Evolutionary conservation across 495 filamentous ascomycete genomes (phyloP).

Genomic region (Trypethelium eluteriae): DNA sequence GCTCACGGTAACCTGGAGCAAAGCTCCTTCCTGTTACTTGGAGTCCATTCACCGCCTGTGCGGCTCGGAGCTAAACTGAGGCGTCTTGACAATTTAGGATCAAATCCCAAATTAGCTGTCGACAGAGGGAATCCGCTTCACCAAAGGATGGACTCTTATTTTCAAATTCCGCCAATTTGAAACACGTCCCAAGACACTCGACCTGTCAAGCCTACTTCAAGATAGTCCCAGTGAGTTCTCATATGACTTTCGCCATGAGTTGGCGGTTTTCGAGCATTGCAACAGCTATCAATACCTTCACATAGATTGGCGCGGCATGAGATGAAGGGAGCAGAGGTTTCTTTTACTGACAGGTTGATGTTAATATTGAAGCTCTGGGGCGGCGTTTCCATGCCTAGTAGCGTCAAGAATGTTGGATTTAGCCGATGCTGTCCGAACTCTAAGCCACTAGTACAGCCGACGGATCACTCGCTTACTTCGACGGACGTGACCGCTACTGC

Average conservation of each 20-base stretch:
- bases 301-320: not conserved
- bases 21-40: not conserved
- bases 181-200: not conserved
- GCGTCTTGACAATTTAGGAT: not conserved
- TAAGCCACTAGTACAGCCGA: not conserved
- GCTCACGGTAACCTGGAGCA: not conserved
- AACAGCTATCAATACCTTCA: not conserved
- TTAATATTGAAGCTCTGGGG: not conserved
- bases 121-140: not conserved
- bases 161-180: not conserved
- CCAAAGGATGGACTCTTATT: not conserved
- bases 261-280: not conserved
- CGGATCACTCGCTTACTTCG: not conserved
- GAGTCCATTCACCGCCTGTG: not conserved
- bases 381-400: not conserved
- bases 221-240: not conserved
- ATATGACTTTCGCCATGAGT: not conserved
- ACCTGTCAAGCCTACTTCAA: not conserved
- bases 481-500: not conserved
- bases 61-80: not conserved
- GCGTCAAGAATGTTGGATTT: not conserved
- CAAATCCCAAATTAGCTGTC: not conserved
- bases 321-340: not conserved
- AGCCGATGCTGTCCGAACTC: not conserved
- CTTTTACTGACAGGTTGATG: not conserved